Base-by-base conservation (phyloP, 2,329 filamentous ascomycete genomes). In the Paracorniculantispora psalliotae region DNA sequence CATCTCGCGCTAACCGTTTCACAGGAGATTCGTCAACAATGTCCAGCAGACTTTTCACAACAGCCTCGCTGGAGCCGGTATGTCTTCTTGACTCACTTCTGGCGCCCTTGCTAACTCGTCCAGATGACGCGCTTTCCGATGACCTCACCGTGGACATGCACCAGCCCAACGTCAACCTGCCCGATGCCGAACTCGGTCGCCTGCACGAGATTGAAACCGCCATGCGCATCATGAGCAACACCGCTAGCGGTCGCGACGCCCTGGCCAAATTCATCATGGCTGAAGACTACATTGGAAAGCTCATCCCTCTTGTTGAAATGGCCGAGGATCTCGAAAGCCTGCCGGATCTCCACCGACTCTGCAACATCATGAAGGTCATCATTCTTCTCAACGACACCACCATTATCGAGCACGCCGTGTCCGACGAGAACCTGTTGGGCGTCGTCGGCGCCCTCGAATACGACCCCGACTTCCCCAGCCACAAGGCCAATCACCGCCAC, bases 381-480 rank as follows among this genome's bases (percentile, higher is more conserved):
- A 96, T 99, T 57, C 79, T 97, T 56, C 84, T 97, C 63, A 99
- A 97, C 75, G 94, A 99, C 71, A 96, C 89, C 30, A 83, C 87
- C 61, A 96, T 99, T 63, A 96, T 99, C 68, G 94, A 99, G 73
- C 88, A 91, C 66, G 89, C 93, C 15, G 92, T 99, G 26, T 91
- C 90, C 15, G 93, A 97, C 74, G 86, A 92, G 60, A 88, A 92
- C 64, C 87, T 97, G 47, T 77, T 96, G 64, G 94, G 93, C 19
- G 93, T 97, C 26, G 92, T 99, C 39, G 94, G 94, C 61, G 94
- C 94, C 25, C 79, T 99, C 63, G 94, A 99, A 78, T 99, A 97
- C 76, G 94, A 99, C 68, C 93, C 94, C 0, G 94, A 99, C 73
- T 99, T 97, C 67, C 94, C 94, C 7, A 92, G 89, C 61, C 94